Conservation (phyloP, 2,329 filamentous ascomycete genomes). For the Diaporthe longicolla region DNA sequence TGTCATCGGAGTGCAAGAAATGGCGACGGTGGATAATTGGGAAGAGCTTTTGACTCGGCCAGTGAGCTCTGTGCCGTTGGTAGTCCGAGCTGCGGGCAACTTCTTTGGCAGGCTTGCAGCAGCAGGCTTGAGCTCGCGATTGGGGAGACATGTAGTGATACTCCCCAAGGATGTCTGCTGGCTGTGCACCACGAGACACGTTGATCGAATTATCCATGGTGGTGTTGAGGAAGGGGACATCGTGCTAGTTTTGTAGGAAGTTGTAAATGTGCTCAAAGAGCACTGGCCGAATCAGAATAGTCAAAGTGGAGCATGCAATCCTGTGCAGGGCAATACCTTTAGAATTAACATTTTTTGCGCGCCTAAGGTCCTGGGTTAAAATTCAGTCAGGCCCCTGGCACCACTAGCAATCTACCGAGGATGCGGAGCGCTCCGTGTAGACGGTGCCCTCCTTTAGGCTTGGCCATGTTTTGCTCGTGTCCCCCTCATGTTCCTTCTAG, state of each 20-base stretch:
- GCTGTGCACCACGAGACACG: constrained; percentile 2
- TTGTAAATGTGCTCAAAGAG: neutral
- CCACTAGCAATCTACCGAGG: neutral
- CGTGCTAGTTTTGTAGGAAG: neutral
- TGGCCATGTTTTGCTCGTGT: neutral
- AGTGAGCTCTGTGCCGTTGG: neutral
- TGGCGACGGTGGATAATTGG: constrained; percentile 12
- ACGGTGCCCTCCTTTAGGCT: neutral
- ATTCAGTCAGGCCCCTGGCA: too few species aligned
- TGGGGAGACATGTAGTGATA: constrained; percentile 9
- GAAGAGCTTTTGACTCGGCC: constrained; percentile 5
- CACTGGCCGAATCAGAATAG: too few species aligned
- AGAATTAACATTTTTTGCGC: too few species aligned
- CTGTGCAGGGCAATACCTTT: too few species aligned
- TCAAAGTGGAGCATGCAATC: too few species aligned
- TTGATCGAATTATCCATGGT: neutral
- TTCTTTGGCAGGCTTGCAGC: constrained; percentile 7
- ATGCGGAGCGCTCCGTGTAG: neutral
- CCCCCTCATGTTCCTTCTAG: too few species aligned
- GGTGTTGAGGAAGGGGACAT: constrained; percentile 1
- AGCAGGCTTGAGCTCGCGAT: neutral
- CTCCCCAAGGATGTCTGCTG: neutral
- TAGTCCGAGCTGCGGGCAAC: neutral
- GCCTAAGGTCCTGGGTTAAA: too few species aligned
- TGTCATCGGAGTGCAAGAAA: neutral